Percentiles rank a stretch among this genome's conserved stretches.
Conservation (phyloP, 306 rosid species). For the Gynostemma pentaphyllum region DNA sequence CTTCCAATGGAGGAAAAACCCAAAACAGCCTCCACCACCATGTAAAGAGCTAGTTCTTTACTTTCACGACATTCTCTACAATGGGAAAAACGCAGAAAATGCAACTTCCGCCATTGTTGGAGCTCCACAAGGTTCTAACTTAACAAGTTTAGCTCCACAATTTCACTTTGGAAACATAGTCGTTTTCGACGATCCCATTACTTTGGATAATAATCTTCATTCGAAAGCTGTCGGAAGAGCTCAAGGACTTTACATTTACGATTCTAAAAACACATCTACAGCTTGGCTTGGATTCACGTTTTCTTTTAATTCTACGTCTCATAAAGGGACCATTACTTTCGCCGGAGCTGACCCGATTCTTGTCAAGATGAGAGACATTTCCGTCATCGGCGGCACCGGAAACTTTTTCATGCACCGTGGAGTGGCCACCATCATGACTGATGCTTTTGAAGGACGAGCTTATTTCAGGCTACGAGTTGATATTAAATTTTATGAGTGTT, state of each 20-base stretch:
- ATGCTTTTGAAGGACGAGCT: background rate
- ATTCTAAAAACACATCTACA: background rate
- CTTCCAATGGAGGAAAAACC: too few relatives aligned
- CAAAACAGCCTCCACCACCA: background rate
- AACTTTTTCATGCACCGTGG: conserved; percentile 2
- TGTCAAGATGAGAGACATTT: background rate
- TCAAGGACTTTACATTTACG: conserved; percentile 1
- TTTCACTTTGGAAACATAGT: background rate
- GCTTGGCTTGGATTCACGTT: conserved; percentile 1
- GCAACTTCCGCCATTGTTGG: conserved; percentile 19
- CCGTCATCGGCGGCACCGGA: background rate
- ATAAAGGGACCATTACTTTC: background rate
- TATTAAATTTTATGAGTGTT: background rate
- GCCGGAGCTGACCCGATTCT: background rate
- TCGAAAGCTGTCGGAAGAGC: background rate
- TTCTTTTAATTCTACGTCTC: background rate
- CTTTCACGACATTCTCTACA: conserved; percentile 35
- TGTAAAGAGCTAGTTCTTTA: conserved; percentile 22
- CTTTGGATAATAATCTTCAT: background rate
- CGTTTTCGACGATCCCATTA: background rate
- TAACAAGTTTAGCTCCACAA: background rate
- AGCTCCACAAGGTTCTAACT: conserved; percentile 2
- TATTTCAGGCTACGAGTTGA: background rate
- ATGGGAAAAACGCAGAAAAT: conserved; percentile 14
- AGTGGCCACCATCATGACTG: background rate